Base-by-base conservation (phyloP, 2,329 filamentous ascomycete species). In the Fusarium succisae region DNA sequence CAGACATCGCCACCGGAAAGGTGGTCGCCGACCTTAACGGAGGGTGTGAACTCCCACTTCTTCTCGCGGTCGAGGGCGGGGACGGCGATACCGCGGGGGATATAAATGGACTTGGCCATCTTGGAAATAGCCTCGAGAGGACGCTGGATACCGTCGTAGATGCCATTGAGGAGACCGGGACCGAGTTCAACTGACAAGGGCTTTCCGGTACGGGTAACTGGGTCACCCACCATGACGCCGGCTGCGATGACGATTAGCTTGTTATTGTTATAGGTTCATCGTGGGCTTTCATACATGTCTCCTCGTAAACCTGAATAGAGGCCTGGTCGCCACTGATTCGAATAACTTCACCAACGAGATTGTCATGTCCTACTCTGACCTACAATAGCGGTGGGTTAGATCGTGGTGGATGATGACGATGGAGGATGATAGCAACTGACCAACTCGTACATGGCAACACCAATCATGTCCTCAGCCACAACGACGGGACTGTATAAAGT, bases 381-480 rank as follows among this genome's bases (percentile, higher is more conserved):
- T 96, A 44, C 20, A 64, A 28, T 30, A 43, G 48, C 54, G 37
- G 58, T 63, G 45, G 55, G 63, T 77, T 63, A 76, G 71, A 44
- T 64, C 60, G 26, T 28, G 55, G 50, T 15, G 43, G 39, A 17
- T 22, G 43, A 60, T 56, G 65, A 69, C 48, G 63, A 54, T 37
- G 28, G 44, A 48, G 55, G 45, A 56, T 66, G 30, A 66, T 44
- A 38, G 69, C 60, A 48, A 83, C 91, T 79, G 88, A 95, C 95
- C 87, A 99, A 89, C 87, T 99, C 96, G 91, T 98, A 98, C 96
- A 99, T 99, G 84, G 96, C 95, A 89, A 96, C 96, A 84, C 96
- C 96, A 82, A 96, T 94, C 95, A 99, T 98, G 85, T 98, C 92
- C 87, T 98, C 96, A 82, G 96, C 96, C 79, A 99, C 90, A 80